phyloP scores from a whole-genome alignment of 2,329 filamentous ascomycete genomes.

The Cladobotryum protrusum region DNA sequence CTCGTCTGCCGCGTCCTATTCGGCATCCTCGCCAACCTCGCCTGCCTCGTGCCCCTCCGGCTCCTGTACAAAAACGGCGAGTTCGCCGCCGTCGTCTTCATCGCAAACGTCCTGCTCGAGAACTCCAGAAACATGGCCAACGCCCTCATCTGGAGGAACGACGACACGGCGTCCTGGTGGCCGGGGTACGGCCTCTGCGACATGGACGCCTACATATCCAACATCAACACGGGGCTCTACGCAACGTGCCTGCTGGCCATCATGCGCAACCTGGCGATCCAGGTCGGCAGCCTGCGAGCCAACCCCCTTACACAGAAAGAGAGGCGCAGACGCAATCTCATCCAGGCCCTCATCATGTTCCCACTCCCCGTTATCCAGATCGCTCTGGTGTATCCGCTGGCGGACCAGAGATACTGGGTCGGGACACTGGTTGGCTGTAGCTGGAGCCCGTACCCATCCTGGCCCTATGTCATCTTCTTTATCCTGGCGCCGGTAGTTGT shows the following conservation, averaged over 20 bases:
- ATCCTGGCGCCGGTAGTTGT: slow-evolving; percentile 40
- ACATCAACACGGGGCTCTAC: slow-evolving; percentile 40
- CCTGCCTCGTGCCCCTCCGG: slow-evolving; percentile 45
- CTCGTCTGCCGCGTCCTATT: slow-evolving; percentile 43
- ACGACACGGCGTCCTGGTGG: slow-evolving; percentile 47
- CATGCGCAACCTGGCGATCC: slow-evolving; percentile 47
- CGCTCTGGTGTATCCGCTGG: slow-evolving; percentile 41
- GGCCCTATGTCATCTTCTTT: slow-evolving; percentile 44
- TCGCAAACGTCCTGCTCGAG: slow-evolving; percentile 37
- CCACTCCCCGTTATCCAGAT: slow-evolving; percentile 45
- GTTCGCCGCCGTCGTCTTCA: slow-evolving; percentile 46
- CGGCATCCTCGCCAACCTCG: slow-evolving; percentile 36
- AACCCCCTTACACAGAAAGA: slow-evolving; percentile 35
- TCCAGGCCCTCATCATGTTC: slow-evolving; percentile 51
- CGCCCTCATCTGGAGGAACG: slow-evolving; percentile 46
- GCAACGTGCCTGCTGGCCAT: slow-evolving; percentile 48
- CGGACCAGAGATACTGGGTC: slow-evolving; percentile 43
- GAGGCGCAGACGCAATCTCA: slow-evolving; percentile 34
- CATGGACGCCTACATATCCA: slow-evolving; percentile 42
- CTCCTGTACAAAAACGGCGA: slow-evolving; percentile 48
- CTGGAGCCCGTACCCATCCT: slow-evolving; percentile 37
- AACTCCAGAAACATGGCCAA: slow-evolving; percentile 46
- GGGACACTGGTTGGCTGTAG: slow-evolving; percentile 45
- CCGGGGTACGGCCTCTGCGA: slow-evolving; percentile 50
- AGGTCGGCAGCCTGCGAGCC: slow-evolving; percentile 41